Evolutionary conservation across 2,329 filamentous ascomycete species (phyloP).

Genomic region (Aspergillus costaricaensis): DNA sequence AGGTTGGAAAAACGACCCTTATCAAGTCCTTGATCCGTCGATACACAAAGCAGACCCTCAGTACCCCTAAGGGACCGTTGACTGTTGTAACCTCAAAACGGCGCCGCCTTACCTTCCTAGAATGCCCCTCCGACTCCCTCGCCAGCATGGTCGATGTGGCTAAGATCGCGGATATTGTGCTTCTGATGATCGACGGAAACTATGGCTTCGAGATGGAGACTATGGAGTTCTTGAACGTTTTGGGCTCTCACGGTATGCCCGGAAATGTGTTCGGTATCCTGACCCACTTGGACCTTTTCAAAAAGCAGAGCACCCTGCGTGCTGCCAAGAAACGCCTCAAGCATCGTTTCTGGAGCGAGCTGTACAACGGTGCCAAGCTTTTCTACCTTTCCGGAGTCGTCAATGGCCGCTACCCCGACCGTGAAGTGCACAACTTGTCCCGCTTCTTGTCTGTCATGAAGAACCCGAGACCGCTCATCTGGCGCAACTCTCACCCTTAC

Average conservation of each 20-base stretch:
- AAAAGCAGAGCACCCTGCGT: conserved; percentile 87
- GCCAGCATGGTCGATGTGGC: conserved; percentile 96
- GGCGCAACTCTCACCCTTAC: conserved; percentile 96
- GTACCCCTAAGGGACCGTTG: conserved; percentile 85
- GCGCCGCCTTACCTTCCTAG: conserved; percentile 89
- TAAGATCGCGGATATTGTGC: conserved; percentile 94
- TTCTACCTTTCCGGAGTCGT: conserved; percentile 97
- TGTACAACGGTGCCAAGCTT: conserved; percentile 94
- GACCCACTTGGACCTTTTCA: conserved; percentile 93
- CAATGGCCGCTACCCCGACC: conserved; percentile 93
- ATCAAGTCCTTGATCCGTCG: conserved; percentile 91
- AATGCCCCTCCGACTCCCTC: conserved; percentile 91
- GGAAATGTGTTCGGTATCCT: conserved; percentile 97
- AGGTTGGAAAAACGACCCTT: conserved; percentile 85
- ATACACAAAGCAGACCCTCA: conserved; percentile 93
- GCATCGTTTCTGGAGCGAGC: conserved; percentile 91
- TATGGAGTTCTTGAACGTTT: conserved; percentile 96
- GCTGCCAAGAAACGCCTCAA: conserved; percentile 96
- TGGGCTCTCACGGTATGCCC: conserved; percentile 95
- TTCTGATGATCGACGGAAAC: conserved; percentile 98
- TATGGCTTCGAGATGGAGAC: conserved; percentile 99
- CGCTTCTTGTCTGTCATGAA: conserved; percentile 99
- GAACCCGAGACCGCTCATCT: conserved; percentile 92
- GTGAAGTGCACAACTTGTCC: conserved; percentile 93
- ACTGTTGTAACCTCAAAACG: conserved; percentile 97